A percentile compares a stretch with the other conserved stretches of the same genome.
Conservation (phyloP, 179 eudicot genomes). For the Kewa caespitosa region DNA sequence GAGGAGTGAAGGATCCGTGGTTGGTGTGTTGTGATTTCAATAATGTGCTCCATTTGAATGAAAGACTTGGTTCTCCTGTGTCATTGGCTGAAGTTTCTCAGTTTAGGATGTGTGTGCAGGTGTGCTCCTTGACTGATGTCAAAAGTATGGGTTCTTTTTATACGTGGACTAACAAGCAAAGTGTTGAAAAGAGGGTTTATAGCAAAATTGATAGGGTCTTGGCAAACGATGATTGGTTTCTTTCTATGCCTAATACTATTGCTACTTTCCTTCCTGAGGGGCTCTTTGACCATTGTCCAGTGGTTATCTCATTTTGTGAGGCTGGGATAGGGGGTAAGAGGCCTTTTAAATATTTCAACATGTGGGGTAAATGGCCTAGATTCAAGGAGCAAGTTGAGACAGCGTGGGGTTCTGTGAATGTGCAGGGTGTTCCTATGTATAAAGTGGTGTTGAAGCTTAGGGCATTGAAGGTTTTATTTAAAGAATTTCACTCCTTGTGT, state of each 20-base stretch:
- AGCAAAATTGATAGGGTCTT: no score
- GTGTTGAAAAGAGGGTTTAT: no score
- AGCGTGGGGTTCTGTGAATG: background rate
- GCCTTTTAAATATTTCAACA: background rate
- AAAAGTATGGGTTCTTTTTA: background rate
- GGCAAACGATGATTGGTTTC: no score
- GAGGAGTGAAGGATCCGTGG: background rate
- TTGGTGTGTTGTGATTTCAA: background rate
- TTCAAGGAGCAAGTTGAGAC: background rate
- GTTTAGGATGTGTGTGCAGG: background rate
- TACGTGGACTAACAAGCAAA: background rate
- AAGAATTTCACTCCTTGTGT: background rate
- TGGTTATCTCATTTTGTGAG: background rate
- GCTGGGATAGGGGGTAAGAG: background rate
- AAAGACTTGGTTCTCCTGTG: background rate
- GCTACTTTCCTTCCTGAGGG: no score
- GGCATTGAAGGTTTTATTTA: background rate
- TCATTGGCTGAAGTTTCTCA: background rate
- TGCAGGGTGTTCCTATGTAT: background rate
- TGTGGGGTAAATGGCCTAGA: background rate
- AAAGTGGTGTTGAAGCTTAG: background rate
- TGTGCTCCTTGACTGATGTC: background rate
- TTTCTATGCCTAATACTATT: no score
- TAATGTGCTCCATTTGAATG: background rate
- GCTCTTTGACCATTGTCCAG: background rate